phyloP scores from a whole-genome alignment of 352 stramenopile genomes.

The Pythium aquatile region DNA sequence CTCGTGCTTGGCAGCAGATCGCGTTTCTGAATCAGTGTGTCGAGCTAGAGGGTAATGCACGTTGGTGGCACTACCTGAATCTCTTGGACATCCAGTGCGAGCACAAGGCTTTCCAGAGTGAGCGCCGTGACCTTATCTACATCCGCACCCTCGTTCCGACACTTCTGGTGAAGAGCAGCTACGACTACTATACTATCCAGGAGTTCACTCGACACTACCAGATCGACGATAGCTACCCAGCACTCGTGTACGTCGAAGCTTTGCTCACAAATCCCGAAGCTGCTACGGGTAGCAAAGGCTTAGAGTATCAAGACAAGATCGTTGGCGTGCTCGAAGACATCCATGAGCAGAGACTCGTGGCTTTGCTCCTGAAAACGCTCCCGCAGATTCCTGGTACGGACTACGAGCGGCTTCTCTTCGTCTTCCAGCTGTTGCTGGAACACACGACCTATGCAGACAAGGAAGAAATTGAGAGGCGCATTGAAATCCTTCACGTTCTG shows the following conservation, averaged over 20 bases:
- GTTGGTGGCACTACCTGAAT: conserved; percentile 82
- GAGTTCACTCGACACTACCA: conserved; percentile 85
- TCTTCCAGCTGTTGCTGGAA: conserved; percentile 67
- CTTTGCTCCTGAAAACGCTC: conserved; percentile 58
- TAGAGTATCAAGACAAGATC: conserved; percentile 79
- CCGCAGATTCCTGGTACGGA: conserved; percentile 49
- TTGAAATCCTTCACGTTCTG: conserved; percentile 59
- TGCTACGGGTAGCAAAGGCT: conserved; percentile 13
- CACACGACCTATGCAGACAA: conserved; percentile 52
- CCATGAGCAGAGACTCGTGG: conserved; percentile 61
- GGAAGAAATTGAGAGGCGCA: conserved; percentile 57
- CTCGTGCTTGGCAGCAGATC: conserved; percentile 77
- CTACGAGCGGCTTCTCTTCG: conserved; percentile 72
- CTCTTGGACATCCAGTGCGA: conserved; percentile 76
- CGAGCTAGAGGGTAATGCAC: conserved; percentile 76
- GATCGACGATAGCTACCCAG: conserved; percentile 76
- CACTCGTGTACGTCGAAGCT: conserved; percentile 64
- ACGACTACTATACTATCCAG: conserved; percentile 76
- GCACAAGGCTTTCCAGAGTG: conserved; percentile 73
- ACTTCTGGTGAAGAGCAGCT: conserved; percentile 65
- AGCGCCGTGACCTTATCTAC: conserved; percentile 62
- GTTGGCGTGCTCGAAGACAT: conserved; percentile 77
- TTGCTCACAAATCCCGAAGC: conserved; percentile 42
- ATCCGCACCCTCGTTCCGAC: conserved; percentile 63
- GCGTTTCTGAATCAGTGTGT: conserved; percentile 80